Conservation (phyloP, 176 grass and related monocot species). For the Panicum miliaceum region DNA sequence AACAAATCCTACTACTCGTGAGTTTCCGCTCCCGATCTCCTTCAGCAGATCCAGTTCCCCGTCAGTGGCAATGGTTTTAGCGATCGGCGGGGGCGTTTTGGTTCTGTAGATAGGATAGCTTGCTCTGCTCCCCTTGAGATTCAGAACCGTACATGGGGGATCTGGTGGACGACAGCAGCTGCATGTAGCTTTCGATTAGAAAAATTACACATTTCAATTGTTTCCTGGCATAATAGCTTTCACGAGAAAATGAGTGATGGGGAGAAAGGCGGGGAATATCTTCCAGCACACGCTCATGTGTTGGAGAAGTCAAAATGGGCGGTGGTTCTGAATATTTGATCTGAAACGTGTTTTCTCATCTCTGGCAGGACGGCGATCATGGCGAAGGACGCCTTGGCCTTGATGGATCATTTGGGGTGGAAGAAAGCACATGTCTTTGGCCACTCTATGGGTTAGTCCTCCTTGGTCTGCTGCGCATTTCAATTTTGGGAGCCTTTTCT, state of each 20-base stretch:
- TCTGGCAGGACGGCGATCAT: constrained; percentile 84
- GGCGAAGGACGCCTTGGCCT: constrained; percentile 80
- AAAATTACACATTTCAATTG: constrained; percentile 12
- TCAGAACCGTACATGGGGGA: background rate
- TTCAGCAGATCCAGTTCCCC: constrained; percentile 29
- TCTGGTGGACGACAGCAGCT: constrained; percentile 40
- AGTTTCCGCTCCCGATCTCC: background rate
- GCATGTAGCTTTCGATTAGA: constrained; percentile 41
- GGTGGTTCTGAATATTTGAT: constrained; percentile 25
- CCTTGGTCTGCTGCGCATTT: background rate
- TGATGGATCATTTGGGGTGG: constrained; percentile 96
- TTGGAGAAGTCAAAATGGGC: constrained; percentile 20
- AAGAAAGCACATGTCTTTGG: constrained; percentile 96
- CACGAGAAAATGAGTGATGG: constrained; percentile 42
- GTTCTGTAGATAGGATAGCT: constrained; percentile 13
- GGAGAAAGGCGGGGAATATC: constrained; percentile 29
- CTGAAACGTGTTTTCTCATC: background rate
- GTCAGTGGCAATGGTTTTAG: background rate
- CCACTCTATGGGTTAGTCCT: constrained; percentile 86
- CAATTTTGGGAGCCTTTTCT: background rate
- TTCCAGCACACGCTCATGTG: constrained; percentile 14
- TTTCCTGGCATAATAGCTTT: constrained; percentile 22
- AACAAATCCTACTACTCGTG: constrained; percentile 88
- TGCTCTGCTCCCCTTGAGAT: background rate
- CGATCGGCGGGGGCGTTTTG: background rate